A percentile compares a stretch with the other conserved stretches of the same genome.
Conservation (phyloP, 352 stramenopile genomes). For the Phytophthora pini region DNA sequence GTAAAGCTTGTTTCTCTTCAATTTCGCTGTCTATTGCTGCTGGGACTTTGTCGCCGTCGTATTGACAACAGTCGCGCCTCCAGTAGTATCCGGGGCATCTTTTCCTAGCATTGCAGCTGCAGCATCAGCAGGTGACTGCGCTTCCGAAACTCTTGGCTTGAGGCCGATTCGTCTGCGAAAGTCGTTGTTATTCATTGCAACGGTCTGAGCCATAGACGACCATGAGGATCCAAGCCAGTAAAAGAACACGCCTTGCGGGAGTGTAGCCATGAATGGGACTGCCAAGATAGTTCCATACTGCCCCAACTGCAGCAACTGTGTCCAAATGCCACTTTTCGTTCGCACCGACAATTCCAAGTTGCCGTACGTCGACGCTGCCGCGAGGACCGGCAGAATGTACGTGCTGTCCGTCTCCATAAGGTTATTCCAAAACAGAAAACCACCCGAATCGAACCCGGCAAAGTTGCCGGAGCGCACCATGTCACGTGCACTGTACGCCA, state of each 20-base stretch:
- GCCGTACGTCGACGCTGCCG: constrained; percentile 62
- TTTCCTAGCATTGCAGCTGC: constrained; percentile 28
- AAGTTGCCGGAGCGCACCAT: constrained; percentile 80
- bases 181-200: constrained; percentile 70
- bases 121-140: constrained; percentile 20
- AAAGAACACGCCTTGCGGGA: constrained; percentile 83
- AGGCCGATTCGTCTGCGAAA: constrained; percentile 68
- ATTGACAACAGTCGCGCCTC: constrained; percentile 8
- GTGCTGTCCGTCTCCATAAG: constrained; percentile 68
- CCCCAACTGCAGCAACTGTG: constrained; percentile 45
- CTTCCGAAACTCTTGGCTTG: constrained; percentile 43
- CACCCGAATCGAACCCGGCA: constrained; percentile 63
- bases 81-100: constrained; percentile 9
- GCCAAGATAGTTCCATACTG: constrained; percentile 68
- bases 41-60: constrained; percentile 4
- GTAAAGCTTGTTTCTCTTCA: background rate
- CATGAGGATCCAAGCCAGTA: constrained; percentile 83
- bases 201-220: constrained; percentile 65
- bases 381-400: constrained; percentile 63
- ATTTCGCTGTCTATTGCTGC: constrained; percentile 20
- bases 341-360: constrained; percentile 63
- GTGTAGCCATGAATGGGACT: constrained; percentile 51
- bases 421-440: constrained; percentile 72
- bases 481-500: constrained; percentile 78
- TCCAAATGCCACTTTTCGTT: constrained; percentile 60